Conservation (phyloP, 345 rosid species). For the Hibiscus syriacus region DNA sequence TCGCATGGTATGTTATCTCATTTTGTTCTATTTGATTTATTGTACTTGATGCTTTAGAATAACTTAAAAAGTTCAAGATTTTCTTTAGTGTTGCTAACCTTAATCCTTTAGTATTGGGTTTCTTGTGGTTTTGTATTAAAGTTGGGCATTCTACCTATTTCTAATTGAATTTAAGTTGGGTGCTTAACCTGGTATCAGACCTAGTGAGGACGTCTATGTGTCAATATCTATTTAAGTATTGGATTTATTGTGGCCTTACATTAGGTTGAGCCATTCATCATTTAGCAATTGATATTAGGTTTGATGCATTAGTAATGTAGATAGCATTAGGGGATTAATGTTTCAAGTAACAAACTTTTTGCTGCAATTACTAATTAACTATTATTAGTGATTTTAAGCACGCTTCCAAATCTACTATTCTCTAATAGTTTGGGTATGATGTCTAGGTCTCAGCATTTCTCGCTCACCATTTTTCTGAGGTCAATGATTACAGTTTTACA, state of each 20-base stretch:
- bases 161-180: not conserved
- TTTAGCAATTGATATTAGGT: not conserved
- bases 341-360: not conserved
- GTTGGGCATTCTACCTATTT: not conserved
- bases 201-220: not conserved
- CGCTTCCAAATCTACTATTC: not conserved
- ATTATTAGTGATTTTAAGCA: not conserved
- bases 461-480: conserved; percentile 76
- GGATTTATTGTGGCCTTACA: not conserved
- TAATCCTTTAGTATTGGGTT: not conserved
- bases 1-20: conserved; percentile 66
- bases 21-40: not conserved
- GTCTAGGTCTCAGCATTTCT: conserved; percentile 92
- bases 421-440: conserved; percentile 9
- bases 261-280: not conserved
- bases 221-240: not conserved
- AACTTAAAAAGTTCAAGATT: not conserved
- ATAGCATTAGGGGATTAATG: not conserved
- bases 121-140: not conserved
- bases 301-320: not conserved
- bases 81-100: not conserved
- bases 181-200: not conserved
- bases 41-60: not conserved
- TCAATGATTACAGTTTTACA: conserved; percentile 91
- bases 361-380: not conserved